Evolutionary conservation across 2,329 filamentous ascomycete species (phyloP), one percentile per base, ranked within the genome.

Genomic region (Fusarium zealandicum): DNA sequence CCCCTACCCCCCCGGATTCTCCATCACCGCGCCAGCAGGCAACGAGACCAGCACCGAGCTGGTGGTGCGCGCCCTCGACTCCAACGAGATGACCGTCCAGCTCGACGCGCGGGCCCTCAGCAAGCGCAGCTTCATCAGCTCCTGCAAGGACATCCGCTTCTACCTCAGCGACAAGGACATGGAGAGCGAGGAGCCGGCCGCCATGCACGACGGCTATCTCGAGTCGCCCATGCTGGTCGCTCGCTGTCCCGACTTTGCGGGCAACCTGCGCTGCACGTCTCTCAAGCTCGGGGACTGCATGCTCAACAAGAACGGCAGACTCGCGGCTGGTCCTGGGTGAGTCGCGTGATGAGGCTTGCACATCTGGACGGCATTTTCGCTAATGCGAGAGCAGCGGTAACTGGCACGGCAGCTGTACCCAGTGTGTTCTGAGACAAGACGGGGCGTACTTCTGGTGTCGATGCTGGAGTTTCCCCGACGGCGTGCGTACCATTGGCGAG

Each of bases 221-320:
- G 47, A 57, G 8, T 61, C 63, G 0, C 63, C 63, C 0, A 37
- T 50, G 36, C 55, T 65, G 1, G 51, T 59, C 0, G 63, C 63
- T 0, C 38, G 54, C 0, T 66, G 63, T 20, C 47, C 41, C 1
- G 53, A 56, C 35, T 37, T 51, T 12, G 14, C 33, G 8, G 57
- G 63, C 2, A 48, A 61, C 4, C 41, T 49, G 22, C 14, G 33
- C 5, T 66, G 63, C 17, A 61, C 55, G 7, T 56, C 41, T 42
- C 37, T 66, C n/a, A 25, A 51, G 14, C 30, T 66, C 12, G 57
- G 58, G 6, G 46, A 56, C 5, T 66, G 63, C 6, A 32, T 66
- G 14, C 20, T 42, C 6, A 66, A 66, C 32, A 9, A 33, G 3
- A 32, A 53, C 8, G 63, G 63, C 13, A 35, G 43, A 9, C 40